Evolutionary conservation across 1,284 basidiomycete genomes (phyloP).

Genomic region (Pseudozyma tsukubaensis): DNA sequence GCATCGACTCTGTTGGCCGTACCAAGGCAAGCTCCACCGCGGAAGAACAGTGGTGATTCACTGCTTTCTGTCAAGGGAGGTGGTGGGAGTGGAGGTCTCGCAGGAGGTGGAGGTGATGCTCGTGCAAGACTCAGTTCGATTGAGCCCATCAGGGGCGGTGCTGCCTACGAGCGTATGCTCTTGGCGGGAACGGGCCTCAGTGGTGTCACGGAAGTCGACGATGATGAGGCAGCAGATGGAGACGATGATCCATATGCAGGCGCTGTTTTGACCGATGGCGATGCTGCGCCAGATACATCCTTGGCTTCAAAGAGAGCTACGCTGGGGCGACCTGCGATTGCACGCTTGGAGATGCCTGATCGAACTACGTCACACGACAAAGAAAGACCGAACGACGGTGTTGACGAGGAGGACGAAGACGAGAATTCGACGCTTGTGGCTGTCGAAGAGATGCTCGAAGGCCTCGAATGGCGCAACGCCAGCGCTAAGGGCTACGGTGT

Average conservation of each 20-base stretch:
- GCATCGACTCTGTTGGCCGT: slow-evolving; percentile 10
- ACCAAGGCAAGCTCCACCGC: slow-evolving; percentile 20
- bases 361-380: slow-evolving; percentile 9
- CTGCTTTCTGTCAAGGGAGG: slow-evolving; percentile 21
- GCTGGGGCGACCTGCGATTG: slow-evolving; percentile 33
- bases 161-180: slow-evolving; percentile 63
- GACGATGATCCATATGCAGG: slow-evolving; percentile 55
- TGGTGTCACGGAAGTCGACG: slow-evolving; percentile 55
- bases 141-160: slow-evolving; percentile 60
- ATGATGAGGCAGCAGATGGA: slow-evolving; percentile 47
- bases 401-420: slow-evolving; percentile 50
- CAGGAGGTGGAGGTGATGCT: slow-evolving; percentile 46
- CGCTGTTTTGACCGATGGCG: slow-evolving; percentile 39
- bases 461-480: slow-evolving; percentile 82
- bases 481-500: slow-evolving; percentile 25
- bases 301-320: slow-evolving; percentile 40
- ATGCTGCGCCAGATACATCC: slow-evolving; percentile 14
- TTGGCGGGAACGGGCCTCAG: slow-evolving; percentile 57
- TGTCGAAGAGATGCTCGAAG: slow-evolving; percentile 97
- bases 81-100: slow-evolving; percentile 20
- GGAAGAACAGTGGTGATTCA: slow-evolving; percentile 33
- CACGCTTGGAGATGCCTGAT: slow-evolving; percentile 29
- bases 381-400: background rate
- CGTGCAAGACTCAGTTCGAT: slow-evolving; percentile 60
- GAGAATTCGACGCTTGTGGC: slow-evolving; percentile 63